Evolutionary conservation across 805 yeast genomes (phyloP), one percentile per base, ranked within the genome.

Genomic region (Saturnispora bothae): DNA sequence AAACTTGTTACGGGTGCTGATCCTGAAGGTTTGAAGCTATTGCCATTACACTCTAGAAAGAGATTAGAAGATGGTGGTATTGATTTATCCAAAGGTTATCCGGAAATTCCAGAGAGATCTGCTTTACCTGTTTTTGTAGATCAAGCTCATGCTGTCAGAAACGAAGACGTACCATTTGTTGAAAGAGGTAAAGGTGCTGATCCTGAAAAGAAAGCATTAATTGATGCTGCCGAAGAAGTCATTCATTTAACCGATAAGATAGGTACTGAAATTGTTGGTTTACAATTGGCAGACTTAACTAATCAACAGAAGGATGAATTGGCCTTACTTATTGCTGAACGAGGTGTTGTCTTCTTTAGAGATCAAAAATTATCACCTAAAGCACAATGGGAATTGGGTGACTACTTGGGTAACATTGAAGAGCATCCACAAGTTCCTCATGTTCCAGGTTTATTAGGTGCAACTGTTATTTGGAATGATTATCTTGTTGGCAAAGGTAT

Each of bases 321-420:
- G 32, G 73, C 73, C 2, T 51, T 67, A 6, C 50, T 69, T 31
- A 53, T 68, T 29, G 68, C 73, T 21, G 71, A 65, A 50, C 57
- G 75, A 45, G 64, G 64, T 18, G 73, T 68, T 31, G 74, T 69
- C n/a, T 68, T 69, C 47, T 69, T 69, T 57, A 51, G 68, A 40
- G 62, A 66, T 43, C 74, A 68, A 53, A 66, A 68, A 40, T 49
- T 68, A 28, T 43, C 64, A 20, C 68, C 69, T 17, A 61, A 58
- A 46, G 56, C 57, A 40, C 74, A 68, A 50, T 49, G 60, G 38
- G 67, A 57, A 34, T 46, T 69, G 17, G 75, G 74, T 32, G 44
- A 61, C 19, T 67, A 68, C 52, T 67, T 48, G 47, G 74, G 74
- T 28, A 59, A 60, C 39, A 59, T 63, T 34, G 71, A 68, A 44